A percentile compares a stretch with the other conserved stretches of the same genome.
Evolutionary conservation across 192 early-diverging fungal genomes (phyloP).

Genomic region (Backusella sp.): DNA sequence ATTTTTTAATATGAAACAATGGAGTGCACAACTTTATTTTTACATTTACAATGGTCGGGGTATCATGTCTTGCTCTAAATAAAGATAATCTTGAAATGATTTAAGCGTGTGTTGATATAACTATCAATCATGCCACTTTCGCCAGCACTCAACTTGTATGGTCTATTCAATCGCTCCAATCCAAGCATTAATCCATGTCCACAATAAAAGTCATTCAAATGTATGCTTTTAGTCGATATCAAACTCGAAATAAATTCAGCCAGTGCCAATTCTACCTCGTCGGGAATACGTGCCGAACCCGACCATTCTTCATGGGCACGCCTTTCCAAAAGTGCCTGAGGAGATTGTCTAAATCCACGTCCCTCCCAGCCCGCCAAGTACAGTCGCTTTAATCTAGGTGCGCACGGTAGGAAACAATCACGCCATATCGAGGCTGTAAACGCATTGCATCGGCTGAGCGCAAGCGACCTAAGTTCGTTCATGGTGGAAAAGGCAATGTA

Average conservation of each 20-base stretch:
- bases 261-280: not conserved
- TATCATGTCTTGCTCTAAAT: not conserved
- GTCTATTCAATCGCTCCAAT: not conserved
- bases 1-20: no score
- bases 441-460: not conserved
- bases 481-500: not conserved
- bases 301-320: not conserved
- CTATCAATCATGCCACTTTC: not conserved
- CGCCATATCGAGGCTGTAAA: conserved; percentile 13
- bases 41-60: no score
- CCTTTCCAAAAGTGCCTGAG: not conserved
- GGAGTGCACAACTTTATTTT: no score
- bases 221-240: not conserved
- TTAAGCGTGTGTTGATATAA: not conserved
- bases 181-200: not conserved
- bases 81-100: not conserved
- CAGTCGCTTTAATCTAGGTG: not conserved
- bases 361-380: not conserved
- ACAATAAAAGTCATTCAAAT: not conserved
- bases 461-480: not conserved
- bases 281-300: not conserved
- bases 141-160: not conserved
- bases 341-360: not conserved
- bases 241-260: not conserved
- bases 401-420: conserved; percentile 3